Percentiles rank a stretch among this genome's conserved stretches.
These are phyloP conservation scores for Ogataea parapolymorpha DNA, from an alignment of 805 yeast species.

Conservation along the genomic window DNA sequence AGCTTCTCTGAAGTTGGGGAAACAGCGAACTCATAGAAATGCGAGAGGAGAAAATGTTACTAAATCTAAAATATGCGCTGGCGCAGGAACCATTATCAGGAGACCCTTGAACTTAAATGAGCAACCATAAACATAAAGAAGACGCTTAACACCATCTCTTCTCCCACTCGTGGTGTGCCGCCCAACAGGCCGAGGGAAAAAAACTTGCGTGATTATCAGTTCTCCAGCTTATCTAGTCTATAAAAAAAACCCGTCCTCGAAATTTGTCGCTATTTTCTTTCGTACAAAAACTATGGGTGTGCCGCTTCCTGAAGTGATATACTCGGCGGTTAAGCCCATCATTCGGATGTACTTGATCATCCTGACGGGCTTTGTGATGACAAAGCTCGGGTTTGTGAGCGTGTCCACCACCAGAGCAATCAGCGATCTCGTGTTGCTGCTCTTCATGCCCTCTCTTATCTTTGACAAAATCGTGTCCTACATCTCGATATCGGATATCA, in stretches of 20 bases:
- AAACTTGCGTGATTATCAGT: background rate
- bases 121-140: too few relatives aligned
- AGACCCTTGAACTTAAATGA: too few relatives aligned
- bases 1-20: too few relatives aligned
- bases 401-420: constrained; percentile 62
- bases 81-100: too few relatives aligned
- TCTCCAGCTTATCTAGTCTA: background rate
- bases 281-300: constrained; percentile 13
- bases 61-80: too few relatives aligned
- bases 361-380: constrained; percentile 59
- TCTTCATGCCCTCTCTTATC: constrained; percentile 64
- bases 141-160: too few relatives aligned
- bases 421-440: constrained; percentile 58
- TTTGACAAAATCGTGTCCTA: constrained; percentile 61
- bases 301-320: constrained; percentile 28
- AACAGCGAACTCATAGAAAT: too few relatives aligned
- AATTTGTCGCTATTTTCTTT: background rate
- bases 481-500: constrained; percentile 61
- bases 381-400: constrained; percentile 54
- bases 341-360: constrained; percentile 71
- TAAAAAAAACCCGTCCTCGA: background rate
- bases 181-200: background rate
- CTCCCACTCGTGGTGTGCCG: background rate
- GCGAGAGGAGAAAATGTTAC: too few relatives aligned
- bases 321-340: constrained; percentile 68